Percentiles rank a stretch among this genome's conserved stretches.
Evolutionary conservation across 345 rosid genomes (phyloP).

Genomic region (Rhodamnia rubescens): DNA sequence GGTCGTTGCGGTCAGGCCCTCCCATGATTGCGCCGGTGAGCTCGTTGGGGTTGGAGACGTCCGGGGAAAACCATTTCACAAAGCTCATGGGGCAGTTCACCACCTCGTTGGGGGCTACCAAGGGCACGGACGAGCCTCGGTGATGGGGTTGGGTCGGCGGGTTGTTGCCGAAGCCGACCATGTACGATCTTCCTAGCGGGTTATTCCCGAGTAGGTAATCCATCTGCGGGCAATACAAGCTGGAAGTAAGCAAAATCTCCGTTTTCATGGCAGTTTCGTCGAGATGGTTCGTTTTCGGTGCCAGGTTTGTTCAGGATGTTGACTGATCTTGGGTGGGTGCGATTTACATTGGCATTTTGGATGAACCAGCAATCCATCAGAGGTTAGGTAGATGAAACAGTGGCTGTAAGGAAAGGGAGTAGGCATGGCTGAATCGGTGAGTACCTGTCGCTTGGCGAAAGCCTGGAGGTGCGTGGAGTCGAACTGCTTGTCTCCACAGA

Average conservation of each 20-base stretch:
- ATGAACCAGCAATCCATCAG: too few relatives aligned
- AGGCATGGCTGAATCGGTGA: not conserved
- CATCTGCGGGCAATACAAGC: constrained; percentile 23
- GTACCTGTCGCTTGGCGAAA: constrained; percentile 68
- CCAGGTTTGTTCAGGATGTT: not conserved
- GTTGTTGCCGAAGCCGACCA: constrained; percentile 80
- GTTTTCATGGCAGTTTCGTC: not conserved
- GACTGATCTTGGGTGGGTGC: not conserved
- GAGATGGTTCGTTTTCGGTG: not conserved
- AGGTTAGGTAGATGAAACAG: not conserved
- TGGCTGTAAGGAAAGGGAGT: not conserved
- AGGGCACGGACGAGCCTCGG: constrained; percentile 68
- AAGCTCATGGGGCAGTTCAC: constrained; percentile 64
- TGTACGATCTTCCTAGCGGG: constrained; percentile 72
- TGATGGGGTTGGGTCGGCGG: constrained; percentile 84
- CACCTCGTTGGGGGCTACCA: not conserved
- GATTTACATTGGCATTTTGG: not conserved
- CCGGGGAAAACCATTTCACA: constrained; percentile 28
- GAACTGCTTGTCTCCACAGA: constrained; percentile 41
- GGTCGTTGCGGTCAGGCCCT: constrained; percentile 70
- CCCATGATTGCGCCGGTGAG: constrained; percentile 83
- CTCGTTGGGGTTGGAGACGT: constrained; percentile 59
- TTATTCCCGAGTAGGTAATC: constrained; percentile 76
- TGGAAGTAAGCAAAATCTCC: not conserved
- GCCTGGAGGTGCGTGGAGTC: constrained; percentile 33